Conservation (phyloP, 140 eudicot species). For the Cichorium intybus region DNA sequence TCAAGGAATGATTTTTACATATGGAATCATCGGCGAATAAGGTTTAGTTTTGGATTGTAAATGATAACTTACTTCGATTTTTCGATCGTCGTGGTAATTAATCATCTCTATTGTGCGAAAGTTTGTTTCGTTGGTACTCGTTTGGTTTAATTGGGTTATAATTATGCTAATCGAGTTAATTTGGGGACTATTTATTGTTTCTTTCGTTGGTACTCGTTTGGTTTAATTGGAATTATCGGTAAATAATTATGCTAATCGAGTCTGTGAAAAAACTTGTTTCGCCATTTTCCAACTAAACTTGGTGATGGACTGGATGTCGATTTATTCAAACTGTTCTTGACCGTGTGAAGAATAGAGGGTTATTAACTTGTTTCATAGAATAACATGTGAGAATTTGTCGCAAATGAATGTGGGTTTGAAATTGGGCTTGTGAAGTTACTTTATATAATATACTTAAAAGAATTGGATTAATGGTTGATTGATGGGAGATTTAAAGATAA, state of each 20-base stretch:
- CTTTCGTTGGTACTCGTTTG: no score
- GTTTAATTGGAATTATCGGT: no score
- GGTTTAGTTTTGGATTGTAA: slow-evolving; percentile 5
- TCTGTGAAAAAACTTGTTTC: slow-evolving; percentile 28
- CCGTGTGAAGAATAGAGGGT: slow-evolving; percentile 61
- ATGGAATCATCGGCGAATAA: slow-evolving; percentile 10
- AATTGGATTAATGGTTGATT: slow-evolving; percentile 69
- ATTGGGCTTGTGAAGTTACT: slow-evolving; percentile 46
- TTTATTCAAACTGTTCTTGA: slow-evolving; percentile 71
- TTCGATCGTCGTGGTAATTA: not conserved
- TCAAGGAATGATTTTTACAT: not conserved
- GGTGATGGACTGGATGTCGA: slow-evolving; percentile 65
- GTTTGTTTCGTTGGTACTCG: not conserved
- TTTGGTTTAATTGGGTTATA: slow-evolving; percentile 19
- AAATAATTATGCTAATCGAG: no score
- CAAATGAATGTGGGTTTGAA: slow-evolving; percentile 56
- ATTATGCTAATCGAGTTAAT: not conserved
- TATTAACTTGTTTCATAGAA: slow-evolving; percentile 52
- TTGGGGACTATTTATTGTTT: no score
- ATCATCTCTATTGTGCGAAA: slow-evolving; percentile 5
- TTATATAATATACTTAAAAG: slow-evolving; percentile 59
- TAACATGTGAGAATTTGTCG: slow-evolving; percentile 71
- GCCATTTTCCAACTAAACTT: slow-evolving; percentile 68
- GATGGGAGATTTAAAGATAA: slow-evolving; percentile 34
- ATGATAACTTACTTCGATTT: not conserved